A percentile compares a stretch with the other conserved stretches of the same genome.
Conservation (phyloP, 176 grass and related monocot species). For the Urochloa ruziziensis region DNA sequence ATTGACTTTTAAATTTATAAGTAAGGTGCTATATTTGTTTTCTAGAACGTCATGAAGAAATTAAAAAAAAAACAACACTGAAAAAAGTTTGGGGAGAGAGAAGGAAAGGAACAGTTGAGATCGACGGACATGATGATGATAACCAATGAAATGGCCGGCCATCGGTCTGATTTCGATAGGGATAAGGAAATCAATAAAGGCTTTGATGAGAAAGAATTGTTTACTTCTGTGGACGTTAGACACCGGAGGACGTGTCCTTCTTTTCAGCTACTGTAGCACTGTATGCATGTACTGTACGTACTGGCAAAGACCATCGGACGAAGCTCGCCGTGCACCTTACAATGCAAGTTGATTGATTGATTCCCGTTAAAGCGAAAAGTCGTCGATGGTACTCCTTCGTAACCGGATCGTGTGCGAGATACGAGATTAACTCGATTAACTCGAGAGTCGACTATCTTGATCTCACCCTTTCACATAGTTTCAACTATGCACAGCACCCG, state of each 20-base stretch:
- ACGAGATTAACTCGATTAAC: too few relatives aligned
- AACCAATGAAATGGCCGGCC: not conserved
- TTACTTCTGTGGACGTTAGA: not conserved
- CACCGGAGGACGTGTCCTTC: not conserved
- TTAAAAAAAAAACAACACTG: not conserved
- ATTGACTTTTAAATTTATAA: not conserved
- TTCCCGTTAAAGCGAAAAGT: too few relatives aligned
- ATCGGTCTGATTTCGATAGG: not conserved
- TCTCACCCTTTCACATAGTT: too few relatives aligned
- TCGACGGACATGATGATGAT: not conserved
- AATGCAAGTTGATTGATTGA: not conserved
- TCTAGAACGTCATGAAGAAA: not conserved
- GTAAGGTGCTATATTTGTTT: not conserved
- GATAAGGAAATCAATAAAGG: conserved; percentile 1
- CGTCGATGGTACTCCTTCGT: too few relatives aligned
- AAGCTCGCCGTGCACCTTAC: too few relatives aligned
- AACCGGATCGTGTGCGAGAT: too few relatives aligned
- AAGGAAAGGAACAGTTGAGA: not conserved
- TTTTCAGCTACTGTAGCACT: too few relatives aligned
- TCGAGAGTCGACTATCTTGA: too few relatives aligned
- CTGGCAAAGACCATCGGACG: too few relatives aligned
- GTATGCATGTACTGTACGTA: too few relatives aligned
- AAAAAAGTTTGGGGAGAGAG: not conserved
- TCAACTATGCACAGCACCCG: too few relatives aligned
- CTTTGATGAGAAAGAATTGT: not conserved